Base-by-base conservation (phyloP, 352 stramenopile genomes). In the Pythium coloratum region DNA sequence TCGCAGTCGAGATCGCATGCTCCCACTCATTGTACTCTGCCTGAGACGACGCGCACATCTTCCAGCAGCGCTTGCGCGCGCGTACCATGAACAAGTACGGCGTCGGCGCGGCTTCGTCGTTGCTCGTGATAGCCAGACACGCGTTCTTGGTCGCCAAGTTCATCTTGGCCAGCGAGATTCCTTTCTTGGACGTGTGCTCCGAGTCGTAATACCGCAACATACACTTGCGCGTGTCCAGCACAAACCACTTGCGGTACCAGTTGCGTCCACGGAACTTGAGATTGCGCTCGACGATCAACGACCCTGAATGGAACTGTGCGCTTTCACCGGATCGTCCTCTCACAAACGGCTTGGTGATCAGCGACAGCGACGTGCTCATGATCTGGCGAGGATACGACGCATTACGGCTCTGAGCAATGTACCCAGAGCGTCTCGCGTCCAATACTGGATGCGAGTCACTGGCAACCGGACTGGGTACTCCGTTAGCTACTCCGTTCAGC, bases 231-330 rank as follows among this genome's bases (percentile, higher is more conserved):
- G 69, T 72, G 59, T 93, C 81, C 8, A 93, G 59, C 1, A 90
- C 81, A 64, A 93, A 90, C 84, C 84, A 93, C 67, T 93, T 93
- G 47, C 82, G 79, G 46, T 93, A 93, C 84, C 84, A 93, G 54
- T 89, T 80, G 5, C 78, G 75, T 24, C 83, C 82, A 9, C 81
- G 82, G 33, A 90, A 90, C 60, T 90, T 90, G 42, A 90, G 72
- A 62, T 76, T 85, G 47, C 84, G 81, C 64, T 93, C 79, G 33
- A 93, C 77, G 54, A 93, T 93, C 7, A 93, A 60, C 6, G 70
- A 73, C 0, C 82, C 84, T 1, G 75, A 62, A 56, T 92, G 89
- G 42, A 78, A 70, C 34, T 73, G 50, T 10, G 33, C 47, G 36
- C 64, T 49, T 24, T 74, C 62, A 33, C 76, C 42, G 14, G 60